Evolutionary conservation across 345 rosid genomes (phyloP), one percentile per base, ranked within the genome.

Genomic region (Jatropha curcas): DNA sequence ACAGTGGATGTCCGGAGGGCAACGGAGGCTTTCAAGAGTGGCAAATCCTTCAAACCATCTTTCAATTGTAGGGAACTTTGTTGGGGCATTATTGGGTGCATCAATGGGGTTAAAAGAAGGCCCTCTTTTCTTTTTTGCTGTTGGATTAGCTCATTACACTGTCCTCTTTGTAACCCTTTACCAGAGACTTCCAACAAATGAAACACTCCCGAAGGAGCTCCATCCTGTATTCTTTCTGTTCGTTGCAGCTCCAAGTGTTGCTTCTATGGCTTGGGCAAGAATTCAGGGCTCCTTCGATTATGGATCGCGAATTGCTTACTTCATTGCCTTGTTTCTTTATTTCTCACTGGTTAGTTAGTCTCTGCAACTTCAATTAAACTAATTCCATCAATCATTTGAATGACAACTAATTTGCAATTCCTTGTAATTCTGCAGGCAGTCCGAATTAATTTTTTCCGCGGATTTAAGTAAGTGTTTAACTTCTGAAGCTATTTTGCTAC

Each of bases 1-100:
- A 30, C 98, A 92, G 75, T 94, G 97, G 98, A 94, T 94, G 98
- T 92, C 94, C 0, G 96, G 96, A 10, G 96, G 98, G 1, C 94
- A 88, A 64, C 52, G 97, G 65, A 83, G 98, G 76, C 97, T 92
- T 66, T 94, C 98, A 3, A 89, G 90, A 67, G 97, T 94, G 56
- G 98, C 98, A 11, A 94, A 94, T 58, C 98, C 97, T 63, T 87
- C 98, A 1, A 92, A 92, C 73, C 98, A 94, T 83, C 86, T 94
- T 14, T 79, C 97, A 0, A 61, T 92, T 5, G 92, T 92, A 1
- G 98, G 98, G 39, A 94, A 94, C 79, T 94, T 94, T 51, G 92
- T 93, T 3, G 98, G 98, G 37, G 96, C 98, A 22, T 68, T 92
- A 68, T 80, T 94, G 16, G 98, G 98, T 19, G 96, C 97, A 27